phyloP scores from a whole-genome alignment of 805 yeast genomes.

The Metschnikowia proteae region DNA sequence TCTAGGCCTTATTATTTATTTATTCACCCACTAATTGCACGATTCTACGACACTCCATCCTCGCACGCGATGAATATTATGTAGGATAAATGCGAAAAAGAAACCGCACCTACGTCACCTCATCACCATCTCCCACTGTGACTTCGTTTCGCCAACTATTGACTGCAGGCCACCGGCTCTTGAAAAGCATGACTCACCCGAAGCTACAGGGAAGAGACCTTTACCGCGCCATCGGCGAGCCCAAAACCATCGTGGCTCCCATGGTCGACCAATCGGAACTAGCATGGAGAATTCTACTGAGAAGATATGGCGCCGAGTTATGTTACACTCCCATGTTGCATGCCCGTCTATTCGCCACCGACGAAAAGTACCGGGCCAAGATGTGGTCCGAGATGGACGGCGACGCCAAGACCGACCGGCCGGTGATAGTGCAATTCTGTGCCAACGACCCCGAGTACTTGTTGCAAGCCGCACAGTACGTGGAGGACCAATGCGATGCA shows the following conservation, averaged over 20 bases:
- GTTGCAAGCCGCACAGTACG: constrained; percentile 73
- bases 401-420: constrained; percentile 63
- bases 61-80: too few species aligned
- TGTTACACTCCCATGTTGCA: constrained; percentile 98
- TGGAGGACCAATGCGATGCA: constrained; percentile 86
- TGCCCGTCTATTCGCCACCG: constrained; percentile 83
- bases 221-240: constrained; percentile 65
- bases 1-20: background rate
- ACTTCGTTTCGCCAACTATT: background rate
- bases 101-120: background rate
- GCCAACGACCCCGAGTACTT: constrained; percentile 91
- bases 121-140: constrained; percentile 8
- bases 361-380: constrained; percentile 71
- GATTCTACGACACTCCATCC: background rate
- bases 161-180: background rate
- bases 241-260: constrained; percentile 89
- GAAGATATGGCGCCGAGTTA: constrained; percentile 87
- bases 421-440: constrained; percentile 90
- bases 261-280: constrained; percentile 97
- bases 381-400: constrained; percentile 78
- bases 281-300: constrained; percentile 87
- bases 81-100: background rate
- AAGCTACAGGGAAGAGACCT: constrained; percentile 59
- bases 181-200: constrained; percentile 14
- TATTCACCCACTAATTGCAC: constrained; percentile 1